Percentiles rank a stretch among this genome's conserved stretches.
Evolutionary conservation across 2,329 filamentous ascomycete species (phyloP).

Genomic region (Microcyclospora tardicrescens): DNA sequence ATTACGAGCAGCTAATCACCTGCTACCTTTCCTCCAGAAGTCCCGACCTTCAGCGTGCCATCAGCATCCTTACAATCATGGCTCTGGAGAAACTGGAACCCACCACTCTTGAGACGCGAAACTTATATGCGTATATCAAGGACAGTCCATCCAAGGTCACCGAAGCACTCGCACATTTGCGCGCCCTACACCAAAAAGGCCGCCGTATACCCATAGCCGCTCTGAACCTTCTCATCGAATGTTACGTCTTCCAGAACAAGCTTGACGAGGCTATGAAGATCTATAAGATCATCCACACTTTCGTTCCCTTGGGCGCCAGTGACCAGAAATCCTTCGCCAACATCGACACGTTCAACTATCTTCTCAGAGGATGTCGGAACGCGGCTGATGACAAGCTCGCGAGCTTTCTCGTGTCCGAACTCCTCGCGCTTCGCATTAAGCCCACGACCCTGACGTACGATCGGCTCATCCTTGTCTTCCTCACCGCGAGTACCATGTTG

Average conservation of each 20-base stretch:
- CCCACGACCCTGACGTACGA: slow-evolving; percentile 51
- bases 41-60: slow-evolving; percentile 49
- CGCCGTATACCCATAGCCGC: slow-evolving; percentile 39
- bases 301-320: slow-evolving; percentile 13
- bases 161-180: slow-evolving; percentile 44
- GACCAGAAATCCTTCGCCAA: slow-evolving; percentile 19
- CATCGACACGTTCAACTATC: slow-evolving; percentile 47
- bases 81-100: slow-evolving; percentile 46
- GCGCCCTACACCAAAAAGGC: slow-evolving; percentile 38
- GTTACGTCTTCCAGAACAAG: slow-evolving; percentile 31
- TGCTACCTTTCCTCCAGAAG: slow-evolving; percentile 46
- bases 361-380: slow-evolving; percentile 26
- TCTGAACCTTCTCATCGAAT: slow-evolving; percentile 41
- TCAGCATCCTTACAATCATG: slow-evolving; percentile 65
- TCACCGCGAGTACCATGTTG: slow-evolving; percentile 10
- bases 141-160: slow-evolving; percentile 33
- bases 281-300: slow-evolving; percentile 47
- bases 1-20: slow-evolving; percentile 70
- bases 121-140: slow-evolving; percentile 47
- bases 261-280: slow-evolving; percentile 42
- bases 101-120: slow-evolving; percentile 47
- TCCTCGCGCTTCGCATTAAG: slow-evolving; percentile 41
- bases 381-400: slow-evolving; percentile 38
- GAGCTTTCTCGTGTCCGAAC: slow-evolving; percentile 50
- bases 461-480: slow-evolving; percentile 45